Evolutionary conservation across 495 filamentous ascomycete species (phyloP), one percentile per base, ranked within the genome.

Genomic region (Talaromyces trachyspermus): DNA sequence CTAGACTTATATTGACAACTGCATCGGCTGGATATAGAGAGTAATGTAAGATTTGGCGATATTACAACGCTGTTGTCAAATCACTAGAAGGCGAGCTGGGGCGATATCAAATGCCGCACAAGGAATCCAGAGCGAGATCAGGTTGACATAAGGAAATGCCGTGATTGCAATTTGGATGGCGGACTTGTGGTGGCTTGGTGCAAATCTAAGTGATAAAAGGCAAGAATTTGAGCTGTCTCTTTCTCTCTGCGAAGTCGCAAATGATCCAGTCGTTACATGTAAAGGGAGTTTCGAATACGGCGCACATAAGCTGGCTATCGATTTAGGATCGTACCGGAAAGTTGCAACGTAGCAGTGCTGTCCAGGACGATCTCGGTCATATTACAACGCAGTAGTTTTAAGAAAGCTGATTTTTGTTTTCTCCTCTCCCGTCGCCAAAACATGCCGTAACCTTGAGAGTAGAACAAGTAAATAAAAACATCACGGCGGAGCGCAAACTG

Each of bases 191-290:
- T 48, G 45, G 2, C 12, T 25, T 18, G 45, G 18, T 32, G 17
- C 17, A 9, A 33, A 11, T 35, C 14, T 33, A 46, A 46, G 43
- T 30, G 25, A 46, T 46, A 24, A 30, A 46, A 32, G 14, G 26
- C 39, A 24, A 26, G 12, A 17, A 10, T 42, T 10, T 18, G 11
- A 24, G 23, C 23, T 42, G 10, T 42, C 14, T 26, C 14, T 36
- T 46, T 46, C 9, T 35, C 20, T 46, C 20, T 36, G 44, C 44
- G 18, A 24, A 46, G 30, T 46, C 44, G 44, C 30, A 49, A 15
- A 20, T 49, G 64, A 64, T 62, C 70, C 66, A 64, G 64, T 69
- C 69, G 69, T 73, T 73, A 73, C 68, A 65, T 60, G 61, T 59
- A 62, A 46, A 58, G 57, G 52, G 58, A 46, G 9, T 42, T 42